Evolutionary conservation across 768 basidiomycete genomes (phyloP), one percentile per base, ranked within the genome.

Genomic region (Hygrophorus russula): DNA sequence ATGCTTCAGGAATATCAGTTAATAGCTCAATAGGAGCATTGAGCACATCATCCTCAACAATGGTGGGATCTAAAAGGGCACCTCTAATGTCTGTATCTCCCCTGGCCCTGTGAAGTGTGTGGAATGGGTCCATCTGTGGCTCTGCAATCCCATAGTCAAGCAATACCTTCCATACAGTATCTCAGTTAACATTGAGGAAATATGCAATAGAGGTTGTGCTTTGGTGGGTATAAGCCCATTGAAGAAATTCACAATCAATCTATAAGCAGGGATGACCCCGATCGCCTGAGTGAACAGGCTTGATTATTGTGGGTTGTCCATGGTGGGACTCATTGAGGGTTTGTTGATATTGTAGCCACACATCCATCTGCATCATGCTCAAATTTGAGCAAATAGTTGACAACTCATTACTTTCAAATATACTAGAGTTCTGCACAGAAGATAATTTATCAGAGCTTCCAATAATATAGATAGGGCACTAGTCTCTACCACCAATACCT

Each of bases 51-150:
- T 40, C 20, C 5, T 42, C 39, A 11, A 37, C 31, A 38, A 45
- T 53, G 0, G 54, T 52, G n/a, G 59, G 55, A 28, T 28, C 30
- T 5, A n/a, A n/a, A n/a, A n/a, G n/a, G n/a, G 39, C n/a, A 27
- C n/a, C n/a, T n/a, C n/a, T n/a, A n/a, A n/a, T n/a, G 13, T 20
- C 39, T 41, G 31, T n/a, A n/a, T n/a, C 27, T 6, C 41, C 41
- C 28, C 11, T 14, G 13, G 33, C 30, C 9, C n/a, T n/a, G n/a
- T n/a, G n/a, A n/a, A 46, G 18, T 46, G 38, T 34, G 9, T 41
- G 13, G 14, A 43, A 20, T 11, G 50, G 48, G 40, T 48, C 31
- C 24, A 42, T 28, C 14, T 42, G 50, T 11, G 43, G 46, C 13
- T 41, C 47, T 9, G 44, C 49, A 42, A 53, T 44, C 0, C 52